Base-by-base conservation (phyloP, 1,284 basidiomycete species). In the Cystobasidium pallidum region DNA sequence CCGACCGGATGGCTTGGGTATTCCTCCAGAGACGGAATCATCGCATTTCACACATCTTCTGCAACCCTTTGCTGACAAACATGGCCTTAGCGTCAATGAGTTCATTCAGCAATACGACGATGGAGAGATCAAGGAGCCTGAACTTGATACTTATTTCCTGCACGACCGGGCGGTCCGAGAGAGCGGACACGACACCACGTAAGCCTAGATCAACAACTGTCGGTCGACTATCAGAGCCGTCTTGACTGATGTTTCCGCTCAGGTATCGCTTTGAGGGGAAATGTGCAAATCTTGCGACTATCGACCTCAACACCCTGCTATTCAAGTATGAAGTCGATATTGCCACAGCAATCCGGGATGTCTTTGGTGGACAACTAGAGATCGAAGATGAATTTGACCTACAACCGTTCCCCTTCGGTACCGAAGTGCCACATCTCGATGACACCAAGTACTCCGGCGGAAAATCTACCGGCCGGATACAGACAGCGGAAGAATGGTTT, bases 41-140 rank as follows among this genome's bases (percentile, higher is more conserved):
- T 91, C 90, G 10, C 95, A 99, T 83, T 99, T 99, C 81, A 98
- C 94, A 1, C 92, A 96, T 81, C 90, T 99, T 78, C 87, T 99
- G 58, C 91, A 96, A 80, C 95, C 95, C 3, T 98, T 89, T 80
- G 96, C 95, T 39, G 86, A 86, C 70, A 95, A 96, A 83, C 88
- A 94, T 76, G 92, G 94, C 3, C 86, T 97, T 72, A 95, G 92
- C n/a, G 89, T 99, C 75, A 88, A 94, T 80, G 96, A 99, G 82
- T 99, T 96, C 83, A 95, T 91, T 81, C 92, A 96, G 82, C 90
- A 89, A 80, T 99, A 99, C 84, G 96, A 94, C 80, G 86, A 89
- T 61, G 91, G 91, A 15, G 82, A 86, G 58, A 84, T 98, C 78
- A 85, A 88, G 76, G 94, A 96, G 82, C 94, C 94, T 7, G 87